A percentile compares a stretch with the other conserved stretches of the same genome.
phyloP scores from a whole-genome alignment of 2,329 filamentous ascomycete genomes.

The Fusarium sp. region DNA sequence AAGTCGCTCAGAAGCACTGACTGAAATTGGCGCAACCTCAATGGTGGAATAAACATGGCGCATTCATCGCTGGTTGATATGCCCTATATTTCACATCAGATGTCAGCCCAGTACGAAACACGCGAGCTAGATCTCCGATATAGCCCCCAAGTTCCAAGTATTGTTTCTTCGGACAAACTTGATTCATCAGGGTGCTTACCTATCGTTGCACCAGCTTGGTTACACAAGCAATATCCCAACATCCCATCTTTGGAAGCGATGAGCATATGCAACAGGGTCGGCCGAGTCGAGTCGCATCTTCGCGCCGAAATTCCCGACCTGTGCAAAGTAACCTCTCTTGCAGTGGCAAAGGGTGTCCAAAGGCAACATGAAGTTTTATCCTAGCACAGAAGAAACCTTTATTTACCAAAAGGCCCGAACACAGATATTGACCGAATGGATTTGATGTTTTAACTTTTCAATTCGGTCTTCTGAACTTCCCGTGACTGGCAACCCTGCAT shows the following conservation, averaged over 20 bases:
- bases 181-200: slow-evolving; percentile 7
- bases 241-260: slow-evolving; percentile 4
- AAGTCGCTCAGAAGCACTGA: slow-evolving; percentile 7
- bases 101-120: slow-evolving; percentile 22
- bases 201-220: slow-evolving; percentile 15
- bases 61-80: slow-evolving; percentile 4
- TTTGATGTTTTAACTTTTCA: background rate
- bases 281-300: slow-evolving; percentile 14
- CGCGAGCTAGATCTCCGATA: slow-evolving; percentile 2
- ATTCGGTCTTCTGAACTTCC: background rate
- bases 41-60: slow-evolving; percentile 32
- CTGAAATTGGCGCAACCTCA: slow-evolving; percentile 14
- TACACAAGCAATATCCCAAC: slow-evolving; percentile 11
- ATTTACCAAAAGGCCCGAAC: background rate
- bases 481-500: slow-evolving; percentile 8
- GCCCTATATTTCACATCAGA: slow-evolving; percentile 10
- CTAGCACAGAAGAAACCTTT: background rate
- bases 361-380: background rate
- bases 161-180: slow-evolving; percentile 1
- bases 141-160: background rate
- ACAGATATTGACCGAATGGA: background rate
- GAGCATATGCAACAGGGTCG: slow-evolving; percentile 6
- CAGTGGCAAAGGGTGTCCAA: background rate
- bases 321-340: slow-evolving; percentile 1
- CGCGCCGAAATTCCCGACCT: slow-evolving; percentile 12